Conservation (phyloP, 2,329 filamentous ascomycete genomes). For the Lecanicillium sp. region DNA sequence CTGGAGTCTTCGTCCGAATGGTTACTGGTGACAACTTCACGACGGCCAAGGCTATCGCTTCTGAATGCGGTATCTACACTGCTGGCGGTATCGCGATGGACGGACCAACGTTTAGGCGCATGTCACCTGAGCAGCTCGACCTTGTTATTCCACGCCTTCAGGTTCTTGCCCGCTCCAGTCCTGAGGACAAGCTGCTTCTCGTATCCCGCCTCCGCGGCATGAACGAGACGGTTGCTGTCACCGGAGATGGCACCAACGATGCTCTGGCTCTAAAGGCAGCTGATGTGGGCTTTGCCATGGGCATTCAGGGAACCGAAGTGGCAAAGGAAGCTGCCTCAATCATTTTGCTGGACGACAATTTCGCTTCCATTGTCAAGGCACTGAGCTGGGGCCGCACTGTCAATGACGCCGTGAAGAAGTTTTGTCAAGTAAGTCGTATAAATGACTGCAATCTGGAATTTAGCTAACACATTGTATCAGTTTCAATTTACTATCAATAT, state of each 20-base stretch:
- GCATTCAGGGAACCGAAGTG: slow-evolving; percentile 57
- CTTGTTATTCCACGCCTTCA: slow-evolving; percentile 54
- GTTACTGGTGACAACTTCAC: slow-evolving; percentile 43
- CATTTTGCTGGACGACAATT: slow-evolving; percentile 57
- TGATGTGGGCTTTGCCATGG: slow-evolving; percentile 63
- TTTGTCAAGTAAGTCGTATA: slow-evolving; percentile 19
- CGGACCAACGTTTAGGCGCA: slow-evolving; percentile 47
- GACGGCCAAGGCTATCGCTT: slow-evolving; percentile 36
- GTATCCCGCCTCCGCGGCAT: slow-evolving; percentile 57
- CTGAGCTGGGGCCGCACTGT: slow-evolving; percentile 56
- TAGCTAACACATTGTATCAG: slow-evolving; percentile 15
- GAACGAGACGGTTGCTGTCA: slow-evolving; percentile 59
- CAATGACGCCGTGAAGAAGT: slow-evolving; percentile 58
- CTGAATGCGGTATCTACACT: slow-evolving; percentile 60
- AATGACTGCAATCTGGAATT: too few relatives aligned
- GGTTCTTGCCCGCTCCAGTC: slow-evolving; percentile 61
- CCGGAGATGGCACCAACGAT: slow-evolving; percentile 60
- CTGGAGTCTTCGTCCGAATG: slow-evolving; percentile 61
- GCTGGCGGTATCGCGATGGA: slow-evolving; percentile 52
- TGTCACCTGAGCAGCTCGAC: slow-evolving; percentile 38
- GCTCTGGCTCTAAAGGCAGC: slow-evolving; percentile 58
- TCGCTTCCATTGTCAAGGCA: slow-evolving; percentile 55
- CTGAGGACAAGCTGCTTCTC: slow-evolving; percentile 60
- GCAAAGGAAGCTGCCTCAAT: slow-evolving; percentile 55
- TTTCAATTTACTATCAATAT: slow-evolving; percentile 57